These are phyloP conservation scores for Dendrobium nobile DNA, from an alignment of 106 monocot genomes.

Conservation along the genomic window DNA sequence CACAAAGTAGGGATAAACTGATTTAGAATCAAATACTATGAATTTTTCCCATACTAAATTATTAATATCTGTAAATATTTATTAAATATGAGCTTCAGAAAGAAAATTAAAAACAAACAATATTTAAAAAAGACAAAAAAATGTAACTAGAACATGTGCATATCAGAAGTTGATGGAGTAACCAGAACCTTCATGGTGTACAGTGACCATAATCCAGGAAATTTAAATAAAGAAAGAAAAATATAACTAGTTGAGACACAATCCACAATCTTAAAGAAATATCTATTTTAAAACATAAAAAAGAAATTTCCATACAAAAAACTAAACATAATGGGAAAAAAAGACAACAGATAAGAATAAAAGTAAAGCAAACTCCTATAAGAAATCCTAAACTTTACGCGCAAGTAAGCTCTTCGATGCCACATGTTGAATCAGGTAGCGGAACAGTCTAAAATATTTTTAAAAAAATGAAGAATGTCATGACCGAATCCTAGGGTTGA, in stretches of 20 bases:
- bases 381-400: neutral
- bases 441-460: neutral
- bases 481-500: neutral
- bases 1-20: neutral
- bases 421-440: neutral
- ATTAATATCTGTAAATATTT: neutral
- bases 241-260: neutral
- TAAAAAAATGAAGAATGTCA: neutral
- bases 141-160: neutral
- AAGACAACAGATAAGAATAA: neutral
- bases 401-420: neutral
- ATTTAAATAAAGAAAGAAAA: neutral
- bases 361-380: neutral
- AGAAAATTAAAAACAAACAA: neutral
- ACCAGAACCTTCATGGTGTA: neutral
- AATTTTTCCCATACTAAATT: neutral
- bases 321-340: neutral
- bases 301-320: neutral
- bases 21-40: neutral
- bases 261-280: neutral
- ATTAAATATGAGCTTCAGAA: neutral
- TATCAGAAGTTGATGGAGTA: neutral
- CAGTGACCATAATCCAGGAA: neutral
- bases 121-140: neutral
- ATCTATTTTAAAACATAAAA: neutral